phyloP scores from a whole-genome alignment of 352 stramenopile genomes.

The Pythium pyrilobum region DNA sequence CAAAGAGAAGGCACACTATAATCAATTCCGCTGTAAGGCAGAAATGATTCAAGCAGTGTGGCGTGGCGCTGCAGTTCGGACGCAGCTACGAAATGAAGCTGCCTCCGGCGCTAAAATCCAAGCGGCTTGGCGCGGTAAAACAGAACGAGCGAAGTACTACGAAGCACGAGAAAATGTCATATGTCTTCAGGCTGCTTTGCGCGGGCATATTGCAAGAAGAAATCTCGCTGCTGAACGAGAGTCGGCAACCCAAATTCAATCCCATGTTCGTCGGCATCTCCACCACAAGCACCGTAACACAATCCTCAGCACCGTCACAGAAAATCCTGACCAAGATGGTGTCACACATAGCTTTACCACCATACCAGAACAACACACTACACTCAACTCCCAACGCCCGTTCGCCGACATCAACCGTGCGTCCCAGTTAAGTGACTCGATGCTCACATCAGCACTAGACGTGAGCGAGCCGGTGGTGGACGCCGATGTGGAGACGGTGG shows the following conservation, averaged over 20 bases:
- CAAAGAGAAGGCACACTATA: conserved; percentile 10
- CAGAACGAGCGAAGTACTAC: conserved; percentile 13
- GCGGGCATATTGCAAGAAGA: conserved; percentile 15
- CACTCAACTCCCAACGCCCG: background rate
- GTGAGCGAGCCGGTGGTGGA: background rate
- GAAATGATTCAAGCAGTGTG: conserved; percentile 26
- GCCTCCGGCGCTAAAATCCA: conserved; percentile 22
- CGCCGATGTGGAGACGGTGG: conserved; percentile 2
- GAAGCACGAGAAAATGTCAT: conserved; percentile 18
- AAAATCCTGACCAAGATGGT: background rate
- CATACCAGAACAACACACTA: too few species aligned
- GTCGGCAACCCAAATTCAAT: conserved; percentile 21
- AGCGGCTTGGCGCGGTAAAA: conserved; percentile 20
- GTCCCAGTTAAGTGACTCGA: background rate
- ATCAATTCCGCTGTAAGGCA: conserved; percentile 3
- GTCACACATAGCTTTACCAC: background rate
- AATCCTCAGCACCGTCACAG: background rate
- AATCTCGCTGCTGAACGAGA: conserved; percentile 9
- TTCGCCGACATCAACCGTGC: background rate
- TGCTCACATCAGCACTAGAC: background rate
- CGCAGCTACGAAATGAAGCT: conserved; percentile 1
- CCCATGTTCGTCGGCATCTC: conserved; percentile 15
- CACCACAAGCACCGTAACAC: background rate
- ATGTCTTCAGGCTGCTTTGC: conserved; percentile 20
- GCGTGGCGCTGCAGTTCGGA: conserved; percentile 16